phyloP scores from a whole-genome alignment of 441 rosid genomes.

The Manihot esculenta region DNA sequence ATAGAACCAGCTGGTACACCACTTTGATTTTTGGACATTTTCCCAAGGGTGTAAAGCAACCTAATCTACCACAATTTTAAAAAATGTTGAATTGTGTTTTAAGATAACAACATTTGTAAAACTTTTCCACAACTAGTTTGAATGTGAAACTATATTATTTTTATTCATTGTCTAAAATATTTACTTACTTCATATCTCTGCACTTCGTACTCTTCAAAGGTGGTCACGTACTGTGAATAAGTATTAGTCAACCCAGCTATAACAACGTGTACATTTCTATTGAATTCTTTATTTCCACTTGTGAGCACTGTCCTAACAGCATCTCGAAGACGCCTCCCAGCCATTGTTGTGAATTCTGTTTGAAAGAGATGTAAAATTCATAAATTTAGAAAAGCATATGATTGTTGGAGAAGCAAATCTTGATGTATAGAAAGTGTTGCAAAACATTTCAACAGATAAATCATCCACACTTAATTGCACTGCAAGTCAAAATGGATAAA shows the following conservation, averaged over 20 bases:
- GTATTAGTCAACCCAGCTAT: slow-evolving; percentile 89
- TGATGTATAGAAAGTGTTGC: not conserved
- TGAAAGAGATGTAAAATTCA: slow-evolving; percentile 20
- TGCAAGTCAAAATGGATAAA: not conserved
- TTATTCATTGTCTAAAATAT: not conserved
- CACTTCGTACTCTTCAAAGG: slow-evolving; percentile 83
- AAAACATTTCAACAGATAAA: not conserved
- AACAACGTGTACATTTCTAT: slow-evolving; percentile 58
- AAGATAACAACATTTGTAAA: not conserved
- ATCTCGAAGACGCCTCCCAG: slow-evolving; percentile 97
- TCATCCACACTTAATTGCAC: not conserved
- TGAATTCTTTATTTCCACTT: slow-evolving; percentile 46
- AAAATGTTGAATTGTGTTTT: not conserved
- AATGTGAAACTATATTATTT: not conserved
- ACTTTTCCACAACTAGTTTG: not conserved
- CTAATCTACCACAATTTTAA: not conserved
- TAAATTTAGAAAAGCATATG: slow-evolving; percentile 3
- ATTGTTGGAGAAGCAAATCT: not conserved
- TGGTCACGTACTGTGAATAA: slow-evolving; percentile 87
- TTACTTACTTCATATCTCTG: slow-evolving; percentile 87
- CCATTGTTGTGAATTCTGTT: slow-evolving; percentile 95
- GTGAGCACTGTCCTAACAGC: slow-evolving; percentile 70
- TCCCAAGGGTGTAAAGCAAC: not conserved
- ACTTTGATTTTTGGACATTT: not conserved
- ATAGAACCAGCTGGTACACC: not conserved